Evolutionary conservation across 352 stramenopile species (phyloP), one percentile per base, ranked within the genome.

Genomic region (Pythium diclinum): DNA sequence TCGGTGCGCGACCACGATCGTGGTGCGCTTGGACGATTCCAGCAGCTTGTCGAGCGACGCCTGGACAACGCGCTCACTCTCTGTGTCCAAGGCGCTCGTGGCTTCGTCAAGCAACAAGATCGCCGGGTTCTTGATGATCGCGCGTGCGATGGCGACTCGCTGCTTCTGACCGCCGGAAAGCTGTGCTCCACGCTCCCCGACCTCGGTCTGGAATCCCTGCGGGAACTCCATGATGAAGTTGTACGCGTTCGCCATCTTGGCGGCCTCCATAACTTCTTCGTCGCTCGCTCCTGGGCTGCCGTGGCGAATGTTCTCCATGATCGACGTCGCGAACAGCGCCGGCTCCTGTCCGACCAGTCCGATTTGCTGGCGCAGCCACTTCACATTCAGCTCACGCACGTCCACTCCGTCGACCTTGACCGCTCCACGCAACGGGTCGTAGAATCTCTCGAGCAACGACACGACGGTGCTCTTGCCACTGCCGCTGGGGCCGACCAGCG

Each of bases 51-150:
- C 33, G 9, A 96, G 72, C 55, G 89, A 92, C 3, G 72, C 61
- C 54, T 97, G 91, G 1, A 97, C 89, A 46, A 96, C 71, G 7
- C 71, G 65, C 58, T 97, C 91, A 61, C 81, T 92, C 65, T 92
- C 74, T 14, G 72, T 76, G 67, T 97, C 89, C 25, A 96, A 64
- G 17, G 88, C 91, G 66, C 73, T 90, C 36, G 92, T 97, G 8
- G 92, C 92, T 63, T 98, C 92, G 67, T 98, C 92, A 13, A 98
- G 65, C 33, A 98, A 66, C 46, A 98, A 74, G 28, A 98, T 81
- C 8, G 74, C 68, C 4, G 89, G 92, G 56, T 97, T 91, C 53
- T 91, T 90, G 48, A 99, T 69, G 46, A 98, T 78, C 0, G 91
- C 91, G 21, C 96, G 83, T 0, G 95, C 94, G 54, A 99, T 98